A percentile compares a stretch with the other conserved stretches of the same genome.
Conservation (phyloP, 164 flowering plant genomes). For the Santalum album region DNA sequence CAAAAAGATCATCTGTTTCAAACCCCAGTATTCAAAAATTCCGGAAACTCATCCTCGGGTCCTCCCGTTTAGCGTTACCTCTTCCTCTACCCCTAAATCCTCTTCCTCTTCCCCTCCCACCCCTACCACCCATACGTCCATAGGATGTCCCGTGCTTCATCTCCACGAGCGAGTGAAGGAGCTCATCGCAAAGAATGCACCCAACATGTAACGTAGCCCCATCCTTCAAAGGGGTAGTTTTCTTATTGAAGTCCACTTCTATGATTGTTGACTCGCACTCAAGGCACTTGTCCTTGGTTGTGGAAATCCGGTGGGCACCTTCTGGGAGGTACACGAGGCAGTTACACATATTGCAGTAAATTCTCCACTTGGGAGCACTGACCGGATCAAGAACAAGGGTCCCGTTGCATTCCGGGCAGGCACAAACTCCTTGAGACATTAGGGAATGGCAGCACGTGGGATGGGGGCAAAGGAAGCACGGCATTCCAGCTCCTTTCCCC, state of each 20-base stretch:
- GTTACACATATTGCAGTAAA: slow-evolving; percentile 82
- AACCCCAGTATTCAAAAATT: slow-evolving; percentile 81
- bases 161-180: slow-evolving; percentile 80
- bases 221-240: slow-evolving; percentile 72
- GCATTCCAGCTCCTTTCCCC: slow-evolving; percentile 90
- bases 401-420: slow-evolving; percentile 90
- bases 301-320: slow-evolving; percentile 81
- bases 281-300: slow-evolving; percentile 55
- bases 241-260: slow-evolving; percentile 91
- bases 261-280: slow-evolving; percentile 79
- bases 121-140: slow-evolving; percentile 40
- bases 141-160: slow-evolving; percentile 80
- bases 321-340: slow-evolving; percentile 83
- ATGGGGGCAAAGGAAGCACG: slow-evolving; percentile 88
- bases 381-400: slow-evolving; percentile 87
- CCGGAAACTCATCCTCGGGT: slow-evolving; percentile 88
- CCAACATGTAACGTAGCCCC: slow-evolving; percentile 72
- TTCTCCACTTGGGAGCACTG: slow-evolving; percentile 92
- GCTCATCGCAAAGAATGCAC: slow-evolving; percentile 88
- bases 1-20: no score
- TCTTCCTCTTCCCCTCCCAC: slow-evolving; percentile 31
- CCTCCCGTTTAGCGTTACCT: slow-evolving; percentile 33
- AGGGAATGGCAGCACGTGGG: slow-evolving; percentile 91
- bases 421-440: slow-evolving; percentile 89
- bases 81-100: slow-evolving; percentile 34